Conservation (phyloP, 257 asterid species). For the Nyctanthes arbortristis region DNA sequence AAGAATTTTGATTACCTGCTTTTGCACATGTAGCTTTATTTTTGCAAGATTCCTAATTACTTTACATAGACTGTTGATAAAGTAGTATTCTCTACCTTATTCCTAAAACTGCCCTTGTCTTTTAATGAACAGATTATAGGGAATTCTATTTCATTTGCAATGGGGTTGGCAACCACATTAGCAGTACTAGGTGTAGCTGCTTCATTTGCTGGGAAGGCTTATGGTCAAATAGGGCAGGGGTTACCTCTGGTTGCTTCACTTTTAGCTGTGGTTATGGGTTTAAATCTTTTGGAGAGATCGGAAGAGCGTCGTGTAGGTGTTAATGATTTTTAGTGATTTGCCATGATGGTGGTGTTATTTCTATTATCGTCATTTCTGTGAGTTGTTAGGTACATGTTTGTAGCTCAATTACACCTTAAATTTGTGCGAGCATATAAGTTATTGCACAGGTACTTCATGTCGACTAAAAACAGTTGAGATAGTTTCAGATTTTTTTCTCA, state of each 20-base stretch:
- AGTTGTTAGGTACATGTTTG: not conserved
- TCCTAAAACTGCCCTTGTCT: too few relatives aligned
- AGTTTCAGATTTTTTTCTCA: not conserved
- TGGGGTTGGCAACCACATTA: slow-evolving; percentile 93
- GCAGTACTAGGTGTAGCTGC: slow-evolving; percentile 94
- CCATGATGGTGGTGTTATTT: slow-evolving; percentile 3
- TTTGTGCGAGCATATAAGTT: not conserved
- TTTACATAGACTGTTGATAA: not conserved
- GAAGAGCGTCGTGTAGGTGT: slow-evolving; percentile 7
- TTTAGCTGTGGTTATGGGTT: slow-evolving; percentile 84
- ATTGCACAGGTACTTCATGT: not conserved
- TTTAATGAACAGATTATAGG: slow-evolving; percentile 61
- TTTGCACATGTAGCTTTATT: not conserved
- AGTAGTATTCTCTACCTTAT: not conserved
- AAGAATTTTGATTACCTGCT: not conserved
- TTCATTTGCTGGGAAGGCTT: slow-evolving; percentile 97
- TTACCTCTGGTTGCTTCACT: slow-evolving; percentile 88
- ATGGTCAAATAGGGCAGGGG: slow-evolving; percentile 96
- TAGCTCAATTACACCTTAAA: not conserved
- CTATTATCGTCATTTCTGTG: not conserved
- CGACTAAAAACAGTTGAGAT: not conserved
- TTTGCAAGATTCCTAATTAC: not conserved
- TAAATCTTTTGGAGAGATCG: slow-evolving; percentile 73
- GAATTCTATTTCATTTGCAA: slow-evolving; percentile 81
- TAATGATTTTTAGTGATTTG: not conserved